A percentile compares a stretch with the other conserved stretches of the same genome.
phyloP scores from a whole-genome alignment of 2,329 filamentous ascomycete genomes.

The Clarireedia sp. region DNA sequence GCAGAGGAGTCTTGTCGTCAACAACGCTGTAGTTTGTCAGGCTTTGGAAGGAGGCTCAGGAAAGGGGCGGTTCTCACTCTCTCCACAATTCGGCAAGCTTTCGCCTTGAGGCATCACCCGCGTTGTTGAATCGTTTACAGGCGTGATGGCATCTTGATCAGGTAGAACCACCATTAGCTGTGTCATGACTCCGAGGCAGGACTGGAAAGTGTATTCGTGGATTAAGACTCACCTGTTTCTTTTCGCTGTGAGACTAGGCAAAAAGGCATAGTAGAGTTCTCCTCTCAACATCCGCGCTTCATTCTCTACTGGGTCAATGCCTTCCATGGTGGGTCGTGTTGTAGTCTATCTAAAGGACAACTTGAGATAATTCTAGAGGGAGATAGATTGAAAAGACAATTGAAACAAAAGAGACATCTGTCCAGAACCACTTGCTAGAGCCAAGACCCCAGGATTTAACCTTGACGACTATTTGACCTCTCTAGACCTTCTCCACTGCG shows the following conservation, averaged over 20 bases:
- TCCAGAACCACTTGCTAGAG: no score
- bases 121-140: conserved; percentile 55
- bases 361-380: no score
- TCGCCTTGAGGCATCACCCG: conserved; percentile 52
- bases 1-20: conserved; percentile 54
- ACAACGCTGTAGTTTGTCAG: conserved; percentile 34
- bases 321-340: conserved; percentile 11
- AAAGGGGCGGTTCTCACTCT: conserved; percentile 44
- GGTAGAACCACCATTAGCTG: not conserved
- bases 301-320: conserved; percentile 40
- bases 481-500: no score
- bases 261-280: conserved; percentile 68
- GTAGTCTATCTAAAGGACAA: no score
- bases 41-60: not conserved
- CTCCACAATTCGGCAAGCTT: conserved; percentile 59
- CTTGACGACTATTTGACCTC: no score
- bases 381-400: no score
- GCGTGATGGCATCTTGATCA: conserved; percentile 41
- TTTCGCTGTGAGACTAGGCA: conserved; percentile 55
- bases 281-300: conserved; percentile 52
- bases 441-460: not conserved
- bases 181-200: not conserved
- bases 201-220: no score
- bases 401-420: no score
- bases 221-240: conserved; percentile 38